Evolutionary conservation across 179 eudicot genomes (phyloP).

Genomic region (Silene vulgaris): DNA sequence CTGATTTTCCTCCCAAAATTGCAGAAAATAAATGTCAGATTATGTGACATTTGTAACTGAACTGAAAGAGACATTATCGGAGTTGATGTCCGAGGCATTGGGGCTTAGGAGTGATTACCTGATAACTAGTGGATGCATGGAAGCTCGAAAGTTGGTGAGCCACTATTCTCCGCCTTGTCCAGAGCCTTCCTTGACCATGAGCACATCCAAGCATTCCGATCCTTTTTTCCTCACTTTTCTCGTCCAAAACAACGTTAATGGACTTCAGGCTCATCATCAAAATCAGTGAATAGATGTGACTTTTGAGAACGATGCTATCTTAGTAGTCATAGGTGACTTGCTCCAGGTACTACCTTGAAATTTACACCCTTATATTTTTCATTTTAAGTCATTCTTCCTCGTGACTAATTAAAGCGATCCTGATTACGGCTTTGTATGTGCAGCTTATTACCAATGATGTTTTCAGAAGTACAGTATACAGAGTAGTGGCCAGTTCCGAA

Average conservation of each 20-base stretch:
- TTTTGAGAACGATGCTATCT: neutral
- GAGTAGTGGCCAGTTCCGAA: neutral
- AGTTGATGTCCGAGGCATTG: slow-evolving; percentile 11
- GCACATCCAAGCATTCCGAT: slow-evolving; percentile 16
- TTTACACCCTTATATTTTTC: neutral
- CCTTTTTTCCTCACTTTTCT: slow-evolving; percentile 16
- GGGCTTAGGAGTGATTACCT: slow-evolving; percentile 17
- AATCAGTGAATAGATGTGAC: slow-evolving; percentile 11
- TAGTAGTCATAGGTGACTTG: slow-evolving; percentile 16
- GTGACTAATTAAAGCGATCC: neutral
- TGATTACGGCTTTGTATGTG: neutral
- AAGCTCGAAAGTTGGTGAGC: slow-evolving; percentile 15
- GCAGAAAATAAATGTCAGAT: slow-evolving; percentile 2
- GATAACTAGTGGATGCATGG: slow-evolving; percentile 13
- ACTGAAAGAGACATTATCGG: slow-evolving; percentile 1
- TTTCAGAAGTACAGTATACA: slow-evolving; percentile 14
- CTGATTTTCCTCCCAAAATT: neutral
- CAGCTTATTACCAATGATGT: slow-evolving; percentile 18
- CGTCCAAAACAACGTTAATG: slow-evolving; percentile 8
- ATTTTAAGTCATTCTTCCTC: neutral
- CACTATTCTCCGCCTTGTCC: slow-evolving; percentile 18
- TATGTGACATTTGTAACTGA: slow-evolving; percentile 6
- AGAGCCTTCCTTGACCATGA: slow-evolving; percentile 14
- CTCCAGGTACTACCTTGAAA: slow-evolving; percentile 15
- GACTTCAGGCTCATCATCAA: slow-evolving; percentile 15